Base-by-base conservation (phyloP, 2,329 filamentous ascomycete genomes). In the Cladophialophora bantiana region DNA sequence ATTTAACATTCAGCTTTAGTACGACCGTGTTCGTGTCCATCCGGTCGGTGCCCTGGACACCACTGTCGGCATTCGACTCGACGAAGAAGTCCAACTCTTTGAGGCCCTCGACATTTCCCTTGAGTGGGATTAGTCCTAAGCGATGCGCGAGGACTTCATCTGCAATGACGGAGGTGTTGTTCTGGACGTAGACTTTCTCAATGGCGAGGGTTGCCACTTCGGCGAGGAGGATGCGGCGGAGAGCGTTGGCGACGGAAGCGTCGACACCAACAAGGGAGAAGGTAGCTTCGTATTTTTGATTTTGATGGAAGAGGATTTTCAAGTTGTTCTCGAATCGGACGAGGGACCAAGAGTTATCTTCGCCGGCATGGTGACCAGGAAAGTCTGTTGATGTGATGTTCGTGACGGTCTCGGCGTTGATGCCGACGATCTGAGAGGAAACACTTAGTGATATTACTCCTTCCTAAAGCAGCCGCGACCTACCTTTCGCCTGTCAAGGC, bases 121-220 rank as follows among this genome's bases (percentile, higher is more conserved):
- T 90, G 73, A 99, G 89, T 18, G 96, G 95, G 62, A 99, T 90
- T 54, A 99, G 87, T 66, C 95, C 95, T 36, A 99, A 84, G 53
- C 95, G 87, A 78, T 95, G 92, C 15, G 94, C 90, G 59, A 99
- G 89, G 4, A 99, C 94, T 83, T 99, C 95, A 77, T 99, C 95
- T 78, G 98, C 94, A 75, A 99, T 95, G 40, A 99, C 93, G 4
- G 93, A 97, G 59, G 94, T 98, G 84, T 99, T 99, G 84, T 97
- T 96, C 77, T 92, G 87, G 71, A 98, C 89, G 81, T 91, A 99
- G 77, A 96, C 92, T 70, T 89, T 90, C 83, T 99, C 95, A 75
- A 99, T 94, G 72, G 96, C 95, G 54, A 99, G 86, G 1, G 93
- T 95, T 18, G 94, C 93, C 61, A 99, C 91, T 83, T 99, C 96